Evolutionary conservation across 768 basidiomycete species (phyloP).

Genomic region (Gelatoporia subvermispora): DNA sequence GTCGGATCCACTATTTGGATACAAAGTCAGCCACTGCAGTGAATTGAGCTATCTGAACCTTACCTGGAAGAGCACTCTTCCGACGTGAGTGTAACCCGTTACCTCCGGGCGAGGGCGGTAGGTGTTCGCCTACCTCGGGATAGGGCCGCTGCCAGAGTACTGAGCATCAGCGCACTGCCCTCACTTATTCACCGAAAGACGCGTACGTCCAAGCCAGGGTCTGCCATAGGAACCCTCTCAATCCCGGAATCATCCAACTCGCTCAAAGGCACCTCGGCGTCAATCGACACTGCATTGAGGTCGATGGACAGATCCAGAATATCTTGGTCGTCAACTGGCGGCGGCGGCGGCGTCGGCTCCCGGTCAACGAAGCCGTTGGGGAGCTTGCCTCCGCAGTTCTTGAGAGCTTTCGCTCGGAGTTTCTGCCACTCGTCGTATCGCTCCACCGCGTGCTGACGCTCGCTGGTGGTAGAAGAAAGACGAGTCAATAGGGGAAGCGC

Average conservation of each 20-base stretch:
- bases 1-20: slow-evolving; percentile 68
- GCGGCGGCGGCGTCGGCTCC: slow-evolving; percentile 69
- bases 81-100: slow-evolving; percentile 81
- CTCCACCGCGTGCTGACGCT: slow-evolving; percentile 78
- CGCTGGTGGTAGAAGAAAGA: slow-evolving; percentile 40
- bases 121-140: slow-evolving; percentile 60
- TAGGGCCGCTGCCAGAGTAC: slow-evolving; percentile 49
- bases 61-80: slow-evolving; percentile 92
- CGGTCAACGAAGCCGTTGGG: slow-evolving; percentile 69
- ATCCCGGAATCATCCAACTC: slow-evolving; percentile 78
- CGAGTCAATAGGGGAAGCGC: not conserved
- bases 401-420: slow-evolving; percentile 69
- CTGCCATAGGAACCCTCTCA: slow-evolving; percentile 88
- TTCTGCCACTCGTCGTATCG: slow-evolving; percentile 90
- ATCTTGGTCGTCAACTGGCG: slow-evolving; percentile 78
- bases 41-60: slow-evolving; percentile 17
- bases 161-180: slow-evolving; percentile 7
- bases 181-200: slow-evolving; percentile 15
- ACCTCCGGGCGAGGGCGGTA: slow-evolving; percentile 31
- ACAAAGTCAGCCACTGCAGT: slow-evolving; percentile 5
- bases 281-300: slow-evolving; percentile 77
- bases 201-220: slow-evolving; percentile 83
- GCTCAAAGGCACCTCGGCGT: slow-evolving; percentile 50
- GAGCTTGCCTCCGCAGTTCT: slow-evolving; percentile 66
- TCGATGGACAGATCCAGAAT: slow-evolving; percentile 89